These are phyloP conservation scores for Penicillium parvum DNA, from an alignment of 495 filamentous ascomycete species.

Conservation along the genomic window DNA sequence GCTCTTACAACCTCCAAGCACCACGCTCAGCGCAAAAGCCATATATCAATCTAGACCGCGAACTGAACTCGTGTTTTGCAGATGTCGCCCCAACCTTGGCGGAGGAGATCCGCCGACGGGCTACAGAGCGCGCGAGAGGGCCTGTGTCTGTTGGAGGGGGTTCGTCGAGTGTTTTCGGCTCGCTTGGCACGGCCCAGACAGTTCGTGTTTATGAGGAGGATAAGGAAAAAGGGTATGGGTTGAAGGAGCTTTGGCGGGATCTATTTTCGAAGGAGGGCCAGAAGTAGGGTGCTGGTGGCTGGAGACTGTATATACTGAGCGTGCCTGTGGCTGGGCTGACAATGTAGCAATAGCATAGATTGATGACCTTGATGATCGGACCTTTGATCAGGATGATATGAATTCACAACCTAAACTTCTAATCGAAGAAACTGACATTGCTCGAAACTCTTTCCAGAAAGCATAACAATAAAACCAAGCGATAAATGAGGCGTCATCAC, in stretches of 20 bases:
- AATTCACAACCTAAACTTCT: too few species aligned
- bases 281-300: neutral
- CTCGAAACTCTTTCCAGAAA: too few species aligned
- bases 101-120: slow-evolving; percentile 64
- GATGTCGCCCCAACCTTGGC: slow-evolving; percentile 77
- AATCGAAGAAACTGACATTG: too few species aligned
- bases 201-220: slow-evolving; percentile 66
- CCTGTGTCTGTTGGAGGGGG: slow-evolving; percentile 5
- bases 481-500: too few species aligned
- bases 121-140: slow-evolving; percentile 47
- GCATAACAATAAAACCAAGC: too few species aligned
- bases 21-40: slow-evolving; percentile 90
- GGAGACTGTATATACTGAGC: neutral
- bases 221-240: slow-evolving; percentile 68
- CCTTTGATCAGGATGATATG: too few species aligned
- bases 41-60: slow-evolving; percentile 80
- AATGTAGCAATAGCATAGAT: neutral
- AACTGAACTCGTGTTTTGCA: slow-evolving; percentile 74
- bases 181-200: slow-evolving; percentile 47
- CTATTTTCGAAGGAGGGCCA: slow-evolving; percentile 49
- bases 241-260: slow-evolving; percentile 85
- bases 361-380: neutral
- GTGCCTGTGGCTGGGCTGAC: neutral
- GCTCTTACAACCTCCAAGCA: slow-evolving; percentile 93
- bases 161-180: slow-evolving; percentile 46